Conservation (phyloP, 305 asterid genomes). For the Ruellia speciosa region DNA sequence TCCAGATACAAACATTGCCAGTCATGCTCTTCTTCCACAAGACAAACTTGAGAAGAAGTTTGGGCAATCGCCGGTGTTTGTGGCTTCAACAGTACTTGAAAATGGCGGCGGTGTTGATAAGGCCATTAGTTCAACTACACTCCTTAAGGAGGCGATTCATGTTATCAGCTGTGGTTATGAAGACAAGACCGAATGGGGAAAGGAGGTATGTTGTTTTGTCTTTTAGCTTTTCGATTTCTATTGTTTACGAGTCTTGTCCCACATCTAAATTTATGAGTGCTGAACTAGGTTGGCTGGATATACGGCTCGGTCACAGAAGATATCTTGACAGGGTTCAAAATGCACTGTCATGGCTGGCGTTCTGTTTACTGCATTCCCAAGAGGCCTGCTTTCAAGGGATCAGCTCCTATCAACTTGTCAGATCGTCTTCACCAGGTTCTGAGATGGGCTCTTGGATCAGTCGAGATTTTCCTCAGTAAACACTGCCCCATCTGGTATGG, state of each 20-base stretch:
- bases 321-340: slow-evolving; percentile 68
- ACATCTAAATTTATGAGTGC: background rate
- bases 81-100: slow-evolving; percentile 47
- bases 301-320: slow-evolving; percentile 69
- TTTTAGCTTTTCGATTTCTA: background rate
- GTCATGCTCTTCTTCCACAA: slow-evolving; percentile 29
- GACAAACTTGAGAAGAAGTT: slow-evolving; percentile 51
- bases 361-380: slow-evolving; percentile 61
- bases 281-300: slow-evolving; percentile 62
- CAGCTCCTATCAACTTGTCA: slow-evolving; percentile 66
- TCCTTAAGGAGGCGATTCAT: slow-evolving; percentile 52
- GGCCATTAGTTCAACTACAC: slow-evolving; percentile 31
- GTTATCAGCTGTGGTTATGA: slow-evolving; percentile 65
- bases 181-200: slow-evolving; percentile 80
- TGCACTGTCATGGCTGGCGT: slow-evolving; percentile 79
- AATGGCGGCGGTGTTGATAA: slow-evolving; percentile 50
- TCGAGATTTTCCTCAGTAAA: slow-evolving; percentile 60
- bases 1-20: slow-evolving; percentile 30
- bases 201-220: slow-evolving; percentile 39
- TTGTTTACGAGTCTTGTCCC: background rate
- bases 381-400: slow-evolving; percentile 64
- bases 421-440: slow-evolving; percentile 78
- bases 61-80: slow-evolving; percentile 57
- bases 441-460: slow-evolving; percentile 74
- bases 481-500: slow-evolving; percentile 72